These are phyloP conservation scores for Mortierella antarctica DNA, from an alignment of 192 early-diverging fungal genomes.

Conservation along the genomic window DNA sequence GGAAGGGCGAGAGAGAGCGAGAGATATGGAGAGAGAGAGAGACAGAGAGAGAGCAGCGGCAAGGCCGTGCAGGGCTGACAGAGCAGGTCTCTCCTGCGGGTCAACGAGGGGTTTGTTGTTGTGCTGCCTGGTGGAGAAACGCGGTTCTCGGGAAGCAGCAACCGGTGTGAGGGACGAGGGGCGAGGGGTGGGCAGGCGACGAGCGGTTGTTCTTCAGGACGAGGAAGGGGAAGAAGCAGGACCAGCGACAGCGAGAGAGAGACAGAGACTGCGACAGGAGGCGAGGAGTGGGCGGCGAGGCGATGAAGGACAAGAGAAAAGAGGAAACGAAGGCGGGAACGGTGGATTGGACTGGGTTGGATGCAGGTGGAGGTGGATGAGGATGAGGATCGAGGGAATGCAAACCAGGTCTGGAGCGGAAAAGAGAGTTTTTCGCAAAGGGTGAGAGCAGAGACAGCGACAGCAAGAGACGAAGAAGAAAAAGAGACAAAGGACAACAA, in stretches of 20 bases:
- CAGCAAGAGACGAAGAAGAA: no score
- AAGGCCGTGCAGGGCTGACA: not conserved
- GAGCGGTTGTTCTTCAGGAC: not conserved
- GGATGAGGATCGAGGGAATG: not conserved
- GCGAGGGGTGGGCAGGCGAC: not conserved
- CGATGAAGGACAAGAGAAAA: not conserved
- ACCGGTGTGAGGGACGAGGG: not conserved
- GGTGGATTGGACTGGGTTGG: not conserved
- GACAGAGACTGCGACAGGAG: no score
- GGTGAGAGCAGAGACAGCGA: not conserved
- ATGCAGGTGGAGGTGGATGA: not conserved
- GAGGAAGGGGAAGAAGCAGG: not conserved
- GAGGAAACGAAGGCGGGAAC: not conserved
- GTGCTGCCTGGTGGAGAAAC: no score
- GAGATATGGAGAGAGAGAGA: not conserved
- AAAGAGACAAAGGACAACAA: no score
- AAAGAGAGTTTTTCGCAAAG: no score
- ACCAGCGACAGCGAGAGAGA: no score
- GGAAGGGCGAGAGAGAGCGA: not conserved
- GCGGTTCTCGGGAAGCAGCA: not conserved
- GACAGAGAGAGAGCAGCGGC: not conserved
- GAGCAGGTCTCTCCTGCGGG: not conserved
- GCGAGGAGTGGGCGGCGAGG: no score
- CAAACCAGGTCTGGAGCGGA: no score
- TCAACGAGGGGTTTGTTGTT: not conserved